Percentiles rank a stretch among this genome's conserved stretches.
Conservation (phyloP, 176 grass and related monocot genomes). For the Microstegium vimineum region DNA sequence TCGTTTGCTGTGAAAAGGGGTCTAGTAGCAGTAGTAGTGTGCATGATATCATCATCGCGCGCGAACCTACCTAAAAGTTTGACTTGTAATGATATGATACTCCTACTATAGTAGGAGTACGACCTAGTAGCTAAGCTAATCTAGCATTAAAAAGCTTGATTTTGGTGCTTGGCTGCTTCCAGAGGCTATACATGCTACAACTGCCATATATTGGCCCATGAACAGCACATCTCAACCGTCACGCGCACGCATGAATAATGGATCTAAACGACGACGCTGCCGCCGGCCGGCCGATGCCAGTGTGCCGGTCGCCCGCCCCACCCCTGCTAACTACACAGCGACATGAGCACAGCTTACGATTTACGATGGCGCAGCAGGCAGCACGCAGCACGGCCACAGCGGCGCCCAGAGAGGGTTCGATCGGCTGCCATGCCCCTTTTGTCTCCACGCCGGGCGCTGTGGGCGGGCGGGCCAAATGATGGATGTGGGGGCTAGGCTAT, state of each 20-base stretch:
- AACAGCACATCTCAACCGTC: slow-evolving; percentile 31
- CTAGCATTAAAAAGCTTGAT: slow-evolving; percentile 19
- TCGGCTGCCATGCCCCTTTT: slow-evolving; percentile 1
- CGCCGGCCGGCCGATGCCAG: neutral
- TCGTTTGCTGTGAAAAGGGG: slow-evolving; percentile 4
- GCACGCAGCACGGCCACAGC: too few species aligned
- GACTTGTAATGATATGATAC: slow-evolving; percentile 11
- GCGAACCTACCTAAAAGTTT: slow-evolving; percentile 44
- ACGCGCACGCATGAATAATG: neutral
- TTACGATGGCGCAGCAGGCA: slow-evolving; percentile 11
- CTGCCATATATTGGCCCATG: slow-evolving; percentile 27
- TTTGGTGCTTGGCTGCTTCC: neutral
- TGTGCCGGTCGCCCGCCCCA: neutral
- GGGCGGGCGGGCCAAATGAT: neutral
- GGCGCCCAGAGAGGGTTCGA: neutral
- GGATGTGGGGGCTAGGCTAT: too few species aligned
- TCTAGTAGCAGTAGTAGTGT: neutral
- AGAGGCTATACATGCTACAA: neutral
- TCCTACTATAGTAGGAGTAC: neutral
- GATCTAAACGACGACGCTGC: neutral
- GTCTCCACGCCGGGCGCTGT: slow-evolving; percentile 7
- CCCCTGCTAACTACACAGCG: neutral
- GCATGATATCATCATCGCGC: slow-evolving; percentile 19
- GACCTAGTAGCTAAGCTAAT: slow-evolving; percentile 17
- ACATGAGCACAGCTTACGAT: neutral